Base-by-base conservation (phyloP, 2,329 filamentous ascomycete species). In the Didymellaceae sp. region DNA sequence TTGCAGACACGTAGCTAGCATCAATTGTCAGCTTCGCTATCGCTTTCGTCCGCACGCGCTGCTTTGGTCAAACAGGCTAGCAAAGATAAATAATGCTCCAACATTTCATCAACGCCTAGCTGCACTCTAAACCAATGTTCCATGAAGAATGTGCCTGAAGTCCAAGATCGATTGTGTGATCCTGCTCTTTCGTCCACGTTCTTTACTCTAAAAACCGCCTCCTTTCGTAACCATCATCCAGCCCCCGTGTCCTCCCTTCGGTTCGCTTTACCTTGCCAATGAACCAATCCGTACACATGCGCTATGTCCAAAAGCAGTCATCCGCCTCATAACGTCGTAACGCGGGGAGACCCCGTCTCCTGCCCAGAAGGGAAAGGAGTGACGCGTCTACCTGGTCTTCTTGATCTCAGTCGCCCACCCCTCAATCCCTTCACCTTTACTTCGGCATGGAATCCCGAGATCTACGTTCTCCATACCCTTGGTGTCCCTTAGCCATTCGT, bases 351-450 rank as follows among this genome's bases (percentile, higher is more conserved):
- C 21, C 6, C 35, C 17, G 2, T 21, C 13, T n/a, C 17, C 16
- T 20, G 26, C 26, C 22, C 6, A 25, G 6, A 10, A 25, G 10
- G 10, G 22, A 25, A 25, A 25, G 6, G 22, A 25, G 6, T 6
- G 26, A 28, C 26, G 26, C 10, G 4, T 41, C 52, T 71, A 73
- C 52, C 70, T 57, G 38, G 67, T 70, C 80, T 94, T 93, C 65
- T 80, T 80, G 28, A 96, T 83, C 78, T 97, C 93, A 31, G 81
- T 86, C 7, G 91, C 86, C 93, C 93, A 97, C 3, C 93, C 93
- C 46, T 96, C 91, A 67, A 97, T 97, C 0, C 90, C 92, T 50
- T 97, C 93, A 1, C 93, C 93, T 50, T 86, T 86, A 58, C 87
- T 91, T 6, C 91, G 91, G 1, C 95, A 89, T 38, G 86, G 78